Evolutionary conservation across 139 green algal genomes (phyloP).

Genomic region (Limnomonas spitsbergensis): DNA sequence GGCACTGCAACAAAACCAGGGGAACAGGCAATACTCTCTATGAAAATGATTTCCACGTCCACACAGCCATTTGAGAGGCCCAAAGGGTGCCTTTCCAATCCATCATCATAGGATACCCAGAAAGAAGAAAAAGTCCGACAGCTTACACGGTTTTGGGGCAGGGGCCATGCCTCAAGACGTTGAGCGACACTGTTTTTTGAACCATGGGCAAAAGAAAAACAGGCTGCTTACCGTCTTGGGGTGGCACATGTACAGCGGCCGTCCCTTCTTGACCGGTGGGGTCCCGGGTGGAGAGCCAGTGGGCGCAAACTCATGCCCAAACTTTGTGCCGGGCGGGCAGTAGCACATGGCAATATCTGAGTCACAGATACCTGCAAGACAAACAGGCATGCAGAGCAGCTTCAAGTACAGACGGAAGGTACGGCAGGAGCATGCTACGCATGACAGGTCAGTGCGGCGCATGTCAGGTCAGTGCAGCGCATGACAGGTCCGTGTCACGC

Average conservation of each 20-base stretch:
- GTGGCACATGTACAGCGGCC: slow-evolving; percentile 40
- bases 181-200: no score
- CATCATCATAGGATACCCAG: no score
- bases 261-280: slow-evolving; percentile 22
- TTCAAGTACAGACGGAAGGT: not conserved
- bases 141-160: no score
- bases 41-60: no score
- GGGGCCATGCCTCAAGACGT: no score
- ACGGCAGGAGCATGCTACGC: not conserved
- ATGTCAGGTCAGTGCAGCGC: not conserved
- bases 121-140: no score
- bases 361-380: slow-evolving; percentile 52
- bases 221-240: slow-evolving; percentile 21
- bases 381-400: not conserved
- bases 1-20: no score
- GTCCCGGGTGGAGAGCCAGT: slow-evolving; percentile 1
- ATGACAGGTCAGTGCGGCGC: not conserved
- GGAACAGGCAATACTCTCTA: no score
- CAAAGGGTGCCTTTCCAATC: no score
- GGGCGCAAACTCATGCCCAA: slow-evolving; percentile 11
- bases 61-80: no score
- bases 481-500: not conserved
- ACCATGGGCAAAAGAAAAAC: no score
- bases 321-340: slow-evolving; percentile 48
- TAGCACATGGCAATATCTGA: slow-evolving; percentile 52